A percentile compares a stretch with the other conserved stretches of the same genome.
These are phyloP conservation scores for Oryza australiensis DNA, from an alignment of 176 grass and related monocot species.

Conservation along the genomic window DNA sequence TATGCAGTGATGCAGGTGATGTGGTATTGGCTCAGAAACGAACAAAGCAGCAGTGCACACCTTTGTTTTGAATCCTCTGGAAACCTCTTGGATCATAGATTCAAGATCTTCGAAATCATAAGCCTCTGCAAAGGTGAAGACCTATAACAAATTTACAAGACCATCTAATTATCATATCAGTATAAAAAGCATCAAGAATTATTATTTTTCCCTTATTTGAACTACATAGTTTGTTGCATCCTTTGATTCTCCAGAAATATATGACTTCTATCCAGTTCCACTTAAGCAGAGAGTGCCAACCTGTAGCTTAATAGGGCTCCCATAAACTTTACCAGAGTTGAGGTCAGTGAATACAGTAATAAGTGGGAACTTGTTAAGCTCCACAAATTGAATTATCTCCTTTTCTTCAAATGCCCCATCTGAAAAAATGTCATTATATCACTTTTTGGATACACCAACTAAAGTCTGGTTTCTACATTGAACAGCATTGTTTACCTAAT, in stretches of 20 bases:
- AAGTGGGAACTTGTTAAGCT: constrained; percentile 82
- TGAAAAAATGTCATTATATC: constrained; percentile 45
- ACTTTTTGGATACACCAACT: neutral
- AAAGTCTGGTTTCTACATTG: neutral
- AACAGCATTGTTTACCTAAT: neutral
- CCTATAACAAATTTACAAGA: constrained; percentile 49
- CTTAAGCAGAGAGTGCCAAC: constrained; percentile 40
- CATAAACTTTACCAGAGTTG: constrained; percentile 88
- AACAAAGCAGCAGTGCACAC: constrained; percentile 39
- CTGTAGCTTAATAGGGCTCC: constrained; percentile 88
- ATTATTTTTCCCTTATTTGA: neutral
- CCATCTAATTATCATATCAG: constrained; percentile 31
- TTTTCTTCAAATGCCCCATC: constrained; percentile 79
- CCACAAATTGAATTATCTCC: constrained; percentile 74
- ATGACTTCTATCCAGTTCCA: neutral
- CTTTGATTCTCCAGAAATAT: neutral
- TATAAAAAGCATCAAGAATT: constrained; percentile 14
- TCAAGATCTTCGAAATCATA: constrained; percentile 79
- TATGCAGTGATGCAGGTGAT: constrained; percentile 5
- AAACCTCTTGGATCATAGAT: constrained; percentile 62
- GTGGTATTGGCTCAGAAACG: neutral
- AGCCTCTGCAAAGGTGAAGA: constrained; percentile 78
- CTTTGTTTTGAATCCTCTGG: constrained; percentile 86
- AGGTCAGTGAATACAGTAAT: constrained; percentile 81
- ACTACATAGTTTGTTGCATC: constrained; percentile 4